Evolutionary conservation across 2,329 filamentous ascomycete genomes (phyloP), one percentile per base, ranked within the genome.

Genomic region (Trichoderma sp.): DNA sequence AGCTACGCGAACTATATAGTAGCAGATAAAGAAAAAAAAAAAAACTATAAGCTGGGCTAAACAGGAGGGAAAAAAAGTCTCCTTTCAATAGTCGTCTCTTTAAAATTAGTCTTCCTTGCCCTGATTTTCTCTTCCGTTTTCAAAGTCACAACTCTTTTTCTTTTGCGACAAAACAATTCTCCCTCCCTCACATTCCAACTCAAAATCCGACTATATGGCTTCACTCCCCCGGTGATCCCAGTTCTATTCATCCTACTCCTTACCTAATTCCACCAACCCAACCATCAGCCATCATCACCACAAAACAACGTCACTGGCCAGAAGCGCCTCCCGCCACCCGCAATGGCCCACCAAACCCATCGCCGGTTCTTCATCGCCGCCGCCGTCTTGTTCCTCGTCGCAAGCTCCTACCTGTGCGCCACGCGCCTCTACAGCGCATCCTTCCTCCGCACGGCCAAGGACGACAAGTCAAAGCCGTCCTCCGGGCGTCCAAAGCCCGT

Each of bases 341-440:
- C 73, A 53, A 60, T 65, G 52, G 71, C 73, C 60, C 73, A 72
- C 57, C 70, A 72, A 68, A 61, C 72, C 42, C 74, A 76, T 54
- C 74, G 75, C 39, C 77, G 78, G 29, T 64, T 74, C 34, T 70
- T 78, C 70, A 68, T 78, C 70, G 54, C 78, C 57, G 72, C 73
- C 48, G 71, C 74, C 63, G 72, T 75, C 50, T 70, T 76, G 69
- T 76, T 80, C 73, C 73, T 79, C 70, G 29, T 79, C 57, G 69
- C 73, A 34, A 78, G 76, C 60, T 64, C 78, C 59, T 76, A 78
- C 70, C 71, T 78, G n/a, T 77, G 75, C 70, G 74, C 73, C 70
- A 75, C 73, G 17, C 77, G 78, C 53, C 74, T 80, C 45, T 72
- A 73, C 64, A 70, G 37, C 53, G 56, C 56, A 48, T 25, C 61